Evolutionary conservation across 768 basidiomycete genomes (phyloP).

Genomic region (Panaeolus cyanescens): DNA sequence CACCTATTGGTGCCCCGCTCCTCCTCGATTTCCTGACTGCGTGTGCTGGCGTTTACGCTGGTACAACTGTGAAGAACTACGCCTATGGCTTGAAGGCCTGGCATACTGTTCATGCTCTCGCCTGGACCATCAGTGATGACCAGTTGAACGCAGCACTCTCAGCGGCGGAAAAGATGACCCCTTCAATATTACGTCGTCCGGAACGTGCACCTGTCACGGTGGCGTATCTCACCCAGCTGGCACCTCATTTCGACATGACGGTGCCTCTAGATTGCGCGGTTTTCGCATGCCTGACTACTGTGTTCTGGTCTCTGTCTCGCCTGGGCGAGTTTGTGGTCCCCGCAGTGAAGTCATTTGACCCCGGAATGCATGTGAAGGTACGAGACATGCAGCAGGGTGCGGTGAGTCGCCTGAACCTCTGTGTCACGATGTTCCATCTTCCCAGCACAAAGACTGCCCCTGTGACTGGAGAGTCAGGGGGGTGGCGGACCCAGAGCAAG

Average conservation of each 20-base stretch:
- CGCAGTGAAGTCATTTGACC: constrained; percentile 13
- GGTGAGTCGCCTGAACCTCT: constrained; percentile 8
- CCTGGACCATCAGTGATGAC: neutral
- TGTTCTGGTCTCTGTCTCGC: constrained; percentile 13
- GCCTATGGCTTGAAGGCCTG: constrained; percentile 29
- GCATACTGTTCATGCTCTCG: constrained; percentile 33
- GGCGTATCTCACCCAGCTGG: neutral
- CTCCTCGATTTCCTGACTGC: constrained; percentile 19
- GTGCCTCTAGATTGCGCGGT: constrained; percentile 19
- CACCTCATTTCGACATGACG: constrained; percentile 7
- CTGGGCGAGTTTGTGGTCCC: constrained; percentile 23
- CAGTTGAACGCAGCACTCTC: constrained; percentile 1
- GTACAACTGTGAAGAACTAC: constrained; percentile 28
- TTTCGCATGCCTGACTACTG: constrained; percentile 18
- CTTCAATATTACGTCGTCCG: constrained; percentile 4
- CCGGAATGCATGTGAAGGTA: constrained; percentile 8
- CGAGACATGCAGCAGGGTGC: neutral
- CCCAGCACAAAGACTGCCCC: constrained; percentile 6
- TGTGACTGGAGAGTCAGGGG: constrained; percentile 23
- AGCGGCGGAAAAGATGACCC: constrained; percentile 5
- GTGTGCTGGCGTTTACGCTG: constrained; percentile 27
- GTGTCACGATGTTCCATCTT: constrained; percentile 18
- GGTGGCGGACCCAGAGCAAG: constrained; percentile 19
- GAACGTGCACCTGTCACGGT: constrained; percentile 8
- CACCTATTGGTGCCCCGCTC: constrained; percentile 18